Evolutionary conservation across 306 rosid genomes (phyloP).

Genomic region (Quercus cerris): DNA sequence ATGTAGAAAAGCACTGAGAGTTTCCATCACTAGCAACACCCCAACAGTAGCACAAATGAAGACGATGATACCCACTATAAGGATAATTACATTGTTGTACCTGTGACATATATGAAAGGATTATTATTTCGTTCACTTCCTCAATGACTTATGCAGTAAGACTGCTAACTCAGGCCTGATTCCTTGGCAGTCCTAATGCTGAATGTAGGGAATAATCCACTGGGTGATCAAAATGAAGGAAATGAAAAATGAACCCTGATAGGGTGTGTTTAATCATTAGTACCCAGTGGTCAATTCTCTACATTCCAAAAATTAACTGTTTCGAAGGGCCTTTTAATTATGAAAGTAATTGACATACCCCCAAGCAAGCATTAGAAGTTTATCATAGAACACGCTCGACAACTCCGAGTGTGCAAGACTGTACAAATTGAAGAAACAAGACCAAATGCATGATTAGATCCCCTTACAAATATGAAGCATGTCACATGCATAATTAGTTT

Average conservation of each 20-base stretch:
- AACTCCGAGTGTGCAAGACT: constrained; percentile 95
- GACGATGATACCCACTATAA: constrained; percentile 65
- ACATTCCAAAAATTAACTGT: not conserved
- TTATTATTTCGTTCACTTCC: not conserved
- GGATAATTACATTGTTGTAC: constrained; percentile 63
- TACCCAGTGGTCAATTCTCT: constrained; percentile 9
- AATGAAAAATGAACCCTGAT: not conserved
- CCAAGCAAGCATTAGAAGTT: constrained; percentile 67
- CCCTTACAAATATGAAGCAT: not conserved
- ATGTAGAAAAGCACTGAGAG: constrained; percentile 92
- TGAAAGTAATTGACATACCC: constrained; percentile 37
- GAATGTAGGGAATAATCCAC: constrained; percentile 7
- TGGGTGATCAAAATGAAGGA: not conserved
- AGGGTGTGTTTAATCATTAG: not conserved
- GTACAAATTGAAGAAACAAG: constrained; percentile 24
- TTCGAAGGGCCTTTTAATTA: not conserved
- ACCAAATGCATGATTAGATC: constrained; percentile 5
- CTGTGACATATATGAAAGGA: constrained; percentile 36
- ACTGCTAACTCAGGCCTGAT: not conserved
- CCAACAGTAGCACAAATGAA: constrained; percentile 83
- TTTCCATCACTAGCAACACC: constrained; percentile 85
- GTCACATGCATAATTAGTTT: constrained; percentile 3
- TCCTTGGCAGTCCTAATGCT: not conserved
- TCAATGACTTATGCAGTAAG: not conserved
- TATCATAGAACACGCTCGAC: constrained; percentile 84